A percentile compares a stretch with the other conserved stretches of the same genome.
These are phyloP conservation scores for Wallacemonas sp. DNA, from an alignment of 208 protist species.

Conservation along the genomic window DNA sequence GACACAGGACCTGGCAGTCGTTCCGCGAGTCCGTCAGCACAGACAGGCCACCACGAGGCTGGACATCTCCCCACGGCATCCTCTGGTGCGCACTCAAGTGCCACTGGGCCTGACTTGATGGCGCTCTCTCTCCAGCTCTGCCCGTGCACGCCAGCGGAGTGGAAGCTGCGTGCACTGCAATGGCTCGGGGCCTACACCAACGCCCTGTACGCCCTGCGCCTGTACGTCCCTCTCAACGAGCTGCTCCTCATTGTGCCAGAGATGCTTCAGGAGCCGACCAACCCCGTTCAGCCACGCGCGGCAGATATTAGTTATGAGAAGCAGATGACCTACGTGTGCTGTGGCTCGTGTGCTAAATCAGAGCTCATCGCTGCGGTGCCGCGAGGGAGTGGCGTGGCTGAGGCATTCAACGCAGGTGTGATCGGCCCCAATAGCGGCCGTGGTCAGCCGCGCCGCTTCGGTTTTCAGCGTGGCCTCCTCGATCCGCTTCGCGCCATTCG, in stretches of 20 bases:
- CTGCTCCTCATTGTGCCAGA: slow-evolving; percentile 76
- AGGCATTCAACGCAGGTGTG: slow-evolving; percentile 5
- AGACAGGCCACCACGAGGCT: no score
- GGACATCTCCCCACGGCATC: no score
- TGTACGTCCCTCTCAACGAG: slow-evolving; percentile 84
- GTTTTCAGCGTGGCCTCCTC: slow-evolving; percentile 6
- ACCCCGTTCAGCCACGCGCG: slow-evolving; percentile 60
- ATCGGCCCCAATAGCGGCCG: not conserved
- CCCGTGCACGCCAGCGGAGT: slow-evolving; percentile 41
- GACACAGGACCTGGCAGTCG: no score
- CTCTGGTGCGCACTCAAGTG: no score
- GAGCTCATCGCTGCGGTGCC: slow-evolving; percentile 40
- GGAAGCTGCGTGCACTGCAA: slow-evolving; percentile 78
- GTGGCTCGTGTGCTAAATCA: slow-evolving; percentile 58
- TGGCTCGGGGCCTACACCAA: slow-evolving; percentile 81
- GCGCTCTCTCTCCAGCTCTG: not conserved
- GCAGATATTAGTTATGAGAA: slow-evolving; percentile 79
- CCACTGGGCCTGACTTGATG: not conserved
- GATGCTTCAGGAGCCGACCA: slow-evolving; percentile 56
- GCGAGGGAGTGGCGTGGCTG: slow-evolving; percentile 18
- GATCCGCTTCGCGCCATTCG: slow-evolving; percentile 11
- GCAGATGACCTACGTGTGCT: slow-evolving; percentile 84
- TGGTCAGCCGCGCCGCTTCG: not conserved
- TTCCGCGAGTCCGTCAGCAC: no score
- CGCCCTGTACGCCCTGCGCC: slow-evolving; percentile 48